Evolutionary conservation across 208 protist genomes (phyloP).

Genomic region (Wallacemonas collosoma): DNA sequence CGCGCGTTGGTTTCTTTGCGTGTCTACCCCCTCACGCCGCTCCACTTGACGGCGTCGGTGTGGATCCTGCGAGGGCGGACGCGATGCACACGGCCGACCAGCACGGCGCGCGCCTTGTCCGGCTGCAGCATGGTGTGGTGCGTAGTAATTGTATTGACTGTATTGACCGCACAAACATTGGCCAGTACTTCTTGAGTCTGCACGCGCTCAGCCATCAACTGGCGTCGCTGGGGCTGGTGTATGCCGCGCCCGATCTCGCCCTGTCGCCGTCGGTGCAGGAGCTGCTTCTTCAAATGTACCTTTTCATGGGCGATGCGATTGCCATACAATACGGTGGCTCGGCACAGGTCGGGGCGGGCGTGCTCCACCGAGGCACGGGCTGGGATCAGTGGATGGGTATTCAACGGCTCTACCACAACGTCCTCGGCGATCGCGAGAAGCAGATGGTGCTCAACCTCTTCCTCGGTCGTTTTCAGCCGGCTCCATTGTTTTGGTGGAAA

Average conservation of each 20-base stretch:
- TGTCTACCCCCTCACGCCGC: constrained; percentile 14
- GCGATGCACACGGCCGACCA: neutral
- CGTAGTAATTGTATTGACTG: constrained; percentile 98
- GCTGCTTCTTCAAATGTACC: constrained; percentile 80
- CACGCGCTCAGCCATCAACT: constrained; percentile 77
- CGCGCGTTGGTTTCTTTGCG: constrained; percentile 56
- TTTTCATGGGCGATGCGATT: constrained; percentile 78
- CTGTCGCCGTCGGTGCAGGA: constrained; percentile 48
- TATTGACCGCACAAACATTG: constrained; percentile 97
- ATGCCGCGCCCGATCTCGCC: constrained; percentile 21
- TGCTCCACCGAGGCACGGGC: constrained; percentile 74
- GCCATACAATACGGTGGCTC: constrained; percentile 90
- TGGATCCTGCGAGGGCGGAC: too few species aligned
- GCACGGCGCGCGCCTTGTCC: constrained; percentile 8
- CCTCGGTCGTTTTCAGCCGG: constrained; percentile 72
- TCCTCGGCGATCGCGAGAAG: constrained; percentile 77
- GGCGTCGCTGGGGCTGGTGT: constrained; percentile 42
- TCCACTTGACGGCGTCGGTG: neutral
- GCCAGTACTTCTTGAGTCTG: constrained; percentile 93
- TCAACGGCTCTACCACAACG: constrained; percentile 88
- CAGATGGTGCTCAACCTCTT: constrained; percentile 82
- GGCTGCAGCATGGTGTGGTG: constrained; percentile 88
- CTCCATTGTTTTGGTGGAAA: constrained; percentile 13
- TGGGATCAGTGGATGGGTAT: constrained; percentile 90
- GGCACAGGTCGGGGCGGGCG: constrained; percentile 81